These are phyloP conservation scores for Sphenostylis stenocarpa DNA, from an alignment of 306 rosid genomes.

Conservation along the genomic window DNA sequence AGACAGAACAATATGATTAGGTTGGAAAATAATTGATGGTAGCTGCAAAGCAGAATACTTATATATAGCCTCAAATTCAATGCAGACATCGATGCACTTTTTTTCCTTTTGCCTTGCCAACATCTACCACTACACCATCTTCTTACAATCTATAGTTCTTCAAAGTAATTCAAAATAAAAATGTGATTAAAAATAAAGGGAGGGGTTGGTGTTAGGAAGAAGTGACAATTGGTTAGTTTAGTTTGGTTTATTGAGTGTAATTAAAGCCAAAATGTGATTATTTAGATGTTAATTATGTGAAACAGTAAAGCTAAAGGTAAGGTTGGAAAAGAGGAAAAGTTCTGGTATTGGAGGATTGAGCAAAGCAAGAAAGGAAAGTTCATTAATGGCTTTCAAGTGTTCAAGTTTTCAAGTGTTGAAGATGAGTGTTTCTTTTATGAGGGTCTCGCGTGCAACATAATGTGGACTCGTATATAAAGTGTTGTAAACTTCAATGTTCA, in stretches of 20 bases:
- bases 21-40: background rate
- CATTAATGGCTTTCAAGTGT: background rate
- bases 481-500: no score
- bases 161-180: no score
- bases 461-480: no score
- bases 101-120: background rate
- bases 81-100: background rate
- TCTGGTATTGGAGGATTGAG: background rate
- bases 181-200: no score
- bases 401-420: no score
- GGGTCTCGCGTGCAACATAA: no score
- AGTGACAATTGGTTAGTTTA: background rate
- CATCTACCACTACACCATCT: background rate
- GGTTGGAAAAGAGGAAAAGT: conserved; percentile 3
- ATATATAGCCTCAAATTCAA: background rate
- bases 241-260: conserved; percentile 21
- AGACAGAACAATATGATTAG: conserved; percentile 1
- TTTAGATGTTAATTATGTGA: background rate
- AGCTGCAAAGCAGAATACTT: background rate
- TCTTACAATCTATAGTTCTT: no score
- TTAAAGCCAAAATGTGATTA: conserved; percentile 4
- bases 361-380: background rate
- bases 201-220: no score
- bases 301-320: background rate
- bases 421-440: no score